Percentiles rank a stretch among this genome's conserved stretches.
Evolutionary conservation across 495 filamentous ascomycete genomes (phyloP).

Genomic region (Aspergillus hancockii): DNA sequence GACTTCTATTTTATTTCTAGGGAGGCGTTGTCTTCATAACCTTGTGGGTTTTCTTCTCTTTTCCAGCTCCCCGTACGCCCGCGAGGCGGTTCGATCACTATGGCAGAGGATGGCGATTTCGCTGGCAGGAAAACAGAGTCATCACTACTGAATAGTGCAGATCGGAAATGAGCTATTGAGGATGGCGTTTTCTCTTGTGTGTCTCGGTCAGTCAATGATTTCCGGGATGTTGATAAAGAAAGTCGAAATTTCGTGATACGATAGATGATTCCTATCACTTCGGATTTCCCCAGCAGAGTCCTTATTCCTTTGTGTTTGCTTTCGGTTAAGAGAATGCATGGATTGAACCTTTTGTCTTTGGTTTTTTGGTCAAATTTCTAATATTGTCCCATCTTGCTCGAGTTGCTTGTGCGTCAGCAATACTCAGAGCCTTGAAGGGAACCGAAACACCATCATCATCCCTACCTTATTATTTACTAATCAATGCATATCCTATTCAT

Average conservation of each 20-base stretch:
- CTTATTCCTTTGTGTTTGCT: slow-evolving; percentile 18
- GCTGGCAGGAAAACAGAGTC: slow-evolving; percentile 18
- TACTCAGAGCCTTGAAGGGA: background rate
- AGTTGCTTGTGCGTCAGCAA: background rate
- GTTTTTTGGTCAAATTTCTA: slow-evolving; percentile 8
- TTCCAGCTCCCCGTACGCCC: slow-evolving; percentile 29
- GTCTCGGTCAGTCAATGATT: slow-evolving; percentile 11
- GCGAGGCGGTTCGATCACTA: slow-evolving; percentile 24
- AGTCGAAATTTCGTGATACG: slow-evolving; percentile 33
- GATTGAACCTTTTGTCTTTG: slow-evolving; percentile 19
- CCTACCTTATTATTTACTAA: slow-evolving; percentile 6
- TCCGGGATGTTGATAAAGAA: slow-evolving; percentile 25
- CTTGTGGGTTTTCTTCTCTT: slow-evolving; percentile 45
- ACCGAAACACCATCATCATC: background rate
- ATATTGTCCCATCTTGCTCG: background rate
- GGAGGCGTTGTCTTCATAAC: slow-evolving; percentile 56
- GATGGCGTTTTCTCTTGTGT: slow-evolving; percentile 24
- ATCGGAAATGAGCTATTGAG: slow-evolving; percentile 23
- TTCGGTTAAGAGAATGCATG: slow-evolving; percentile 45
- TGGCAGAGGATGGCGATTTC: slow-evolving; percentile 21
- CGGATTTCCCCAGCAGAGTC: slow-evolving; percentile 32
- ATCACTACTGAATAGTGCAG: slow-evolving; percentile 22
- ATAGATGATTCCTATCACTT: slow-evolving; percentile 36
- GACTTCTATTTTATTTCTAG: slow-evolving; percentile 46
- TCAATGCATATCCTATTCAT: slow-evolving; percentile 1